These are phyloP conservation scores for Stellera chamaejasme DNA, from an alignment of 345 rosid genomes.

Conservation along the genomic window DNA sequence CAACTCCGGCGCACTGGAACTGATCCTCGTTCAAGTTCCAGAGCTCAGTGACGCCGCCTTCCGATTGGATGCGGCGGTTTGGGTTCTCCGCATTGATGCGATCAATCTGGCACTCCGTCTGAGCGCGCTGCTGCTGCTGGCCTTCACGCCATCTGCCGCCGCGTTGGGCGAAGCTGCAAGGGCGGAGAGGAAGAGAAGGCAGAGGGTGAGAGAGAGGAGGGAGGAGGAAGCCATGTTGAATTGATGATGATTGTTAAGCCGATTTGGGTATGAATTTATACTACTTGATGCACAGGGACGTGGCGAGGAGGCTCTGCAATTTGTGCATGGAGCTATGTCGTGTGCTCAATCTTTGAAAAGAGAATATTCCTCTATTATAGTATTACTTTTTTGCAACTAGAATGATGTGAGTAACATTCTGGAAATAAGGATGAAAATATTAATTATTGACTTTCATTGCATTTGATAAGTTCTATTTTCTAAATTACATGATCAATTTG, in stretches of 20 bases:
- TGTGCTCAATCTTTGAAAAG: too few species aligned
- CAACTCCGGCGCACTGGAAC: too few species aligned
- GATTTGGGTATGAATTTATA: too few species aligned
- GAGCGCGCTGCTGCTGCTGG: conserved; percentile 14
- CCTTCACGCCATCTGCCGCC: conserved; percentile 15
- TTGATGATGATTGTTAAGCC: not conserved
- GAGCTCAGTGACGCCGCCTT: conserved; percentile 36
- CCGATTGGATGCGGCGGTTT: conserved; percentile 17
- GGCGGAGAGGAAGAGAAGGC: conserved; percentile 6
- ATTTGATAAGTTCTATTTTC: too few species aligned
- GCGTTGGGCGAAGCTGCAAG: conserved; percentile 12
- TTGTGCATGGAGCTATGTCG: too few species aligned
- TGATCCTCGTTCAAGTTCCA: conserved; percentile 21
- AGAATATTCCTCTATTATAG: too few species aligned
- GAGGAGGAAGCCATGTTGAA: conserved; percentile 6
- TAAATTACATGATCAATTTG: too few species aligned
- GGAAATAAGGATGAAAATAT: too few species aligned
- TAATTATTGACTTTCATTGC: too few species aligned
- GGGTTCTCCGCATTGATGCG: conserved; percentile 28
- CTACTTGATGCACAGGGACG: too few species aligned
- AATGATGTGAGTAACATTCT: too few species aligned
- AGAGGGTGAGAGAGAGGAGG: conserved; percentile 9
- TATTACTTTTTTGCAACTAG: too few species aligned
- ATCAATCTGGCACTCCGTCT: conserved; percentile 22
- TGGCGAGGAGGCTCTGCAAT: not conserved